A percentile compares a stretch with the other conserved stretches of the same genome.
phyloP scores from a whole-genome alignment of 768 basidiomycete genomes.

The Artomyces pyxidatus region DNA sequence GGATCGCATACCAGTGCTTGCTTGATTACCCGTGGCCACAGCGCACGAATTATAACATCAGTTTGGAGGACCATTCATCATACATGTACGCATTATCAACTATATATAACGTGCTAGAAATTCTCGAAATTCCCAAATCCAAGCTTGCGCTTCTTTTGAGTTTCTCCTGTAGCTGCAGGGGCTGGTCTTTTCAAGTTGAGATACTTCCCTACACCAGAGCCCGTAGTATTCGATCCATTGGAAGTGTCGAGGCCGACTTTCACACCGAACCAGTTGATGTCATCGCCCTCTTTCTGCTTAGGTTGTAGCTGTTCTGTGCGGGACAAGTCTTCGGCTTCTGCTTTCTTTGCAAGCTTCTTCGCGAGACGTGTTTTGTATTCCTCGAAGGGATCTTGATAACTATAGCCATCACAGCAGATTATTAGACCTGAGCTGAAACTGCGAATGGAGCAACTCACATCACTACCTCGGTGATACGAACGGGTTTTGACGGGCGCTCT shows the following conservation, averaged over 20 bases:
- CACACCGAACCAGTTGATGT: constrained; percentile 83
- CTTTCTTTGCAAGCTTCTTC: constrained; percentile 63
- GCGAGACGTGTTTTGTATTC: constrained; percentile 80
- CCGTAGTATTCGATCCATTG: constrained; percentile 23
- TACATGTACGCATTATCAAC: too few species aligned
- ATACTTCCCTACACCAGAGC: constrained; percentile 76
- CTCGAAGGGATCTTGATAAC: constrained; percentile 93
- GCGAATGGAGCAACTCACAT: constrained; percentile 48
- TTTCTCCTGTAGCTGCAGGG: constrained; percentile 31
- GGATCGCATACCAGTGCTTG: constrained; percentile 24
- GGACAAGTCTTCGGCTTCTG: constrained; percentile 32
- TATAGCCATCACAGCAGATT: constrained; percentile 20
- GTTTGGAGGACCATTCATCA: not conserved
- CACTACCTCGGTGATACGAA: constrained; percentile 77
- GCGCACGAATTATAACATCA: constrained; percentile 3
- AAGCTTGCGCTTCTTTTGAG: constrained; percentile 72
- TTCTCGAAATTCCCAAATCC: constrained; percentile 91
- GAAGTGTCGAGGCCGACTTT: constrained; percentile 54
- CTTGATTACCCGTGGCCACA: constrained; percentile 13
- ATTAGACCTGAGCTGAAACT: not conserved
- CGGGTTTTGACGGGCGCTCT: constrained; percentile 78
- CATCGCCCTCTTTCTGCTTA: constrained; percentile 55
- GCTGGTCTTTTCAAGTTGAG: constrained; percentile 34
- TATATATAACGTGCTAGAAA: constrained; percentile 60
- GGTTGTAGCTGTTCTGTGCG: constrained; percentile 16